Evolutionary conservation across 495 filamentous ascomycete species (phyloP), one percentile per base, ranked within the genome.

Genomic region (Parachaetomium inaequale): DNA sequence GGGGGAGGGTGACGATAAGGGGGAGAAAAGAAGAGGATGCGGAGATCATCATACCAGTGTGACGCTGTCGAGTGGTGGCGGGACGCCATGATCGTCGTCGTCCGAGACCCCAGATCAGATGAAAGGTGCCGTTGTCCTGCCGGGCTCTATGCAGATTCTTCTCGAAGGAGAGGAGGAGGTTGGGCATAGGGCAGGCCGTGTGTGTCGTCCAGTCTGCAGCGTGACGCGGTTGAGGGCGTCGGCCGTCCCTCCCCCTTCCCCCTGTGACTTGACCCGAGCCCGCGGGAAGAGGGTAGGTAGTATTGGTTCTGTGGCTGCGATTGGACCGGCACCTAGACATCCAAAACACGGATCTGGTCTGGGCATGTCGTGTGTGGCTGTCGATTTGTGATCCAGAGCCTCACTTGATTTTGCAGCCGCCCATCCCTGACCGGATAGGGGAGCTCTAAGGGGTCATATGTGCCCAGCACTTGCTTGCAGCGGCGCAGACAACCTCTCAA

Each of bases 281-380:
- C 38, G 25, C 52, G 62, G 70, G 59, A 66, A 42, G 64, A 63
- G 59, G 53, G 65, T 50, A 51, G 51, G n/a, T n/a, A n/a, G n/a
- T n/a, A n/a, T n/a, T n/a, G n/a, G n/a, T 25, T 64, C 2, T 55
- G 34, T 43, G 45, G 38, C 19, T 31, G 58, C 36, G 57, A 70
- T 65, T 66, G 66, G 70, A 38, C 58, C 59, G 66, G 68, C 60
- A 65, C 58, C 17, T 62, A 31, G 55, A n/a, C 40, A 70, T 66
- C 66, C 64, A 70, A 72, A 70, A 72, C 70, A 63, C 70, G 68
- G 64, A 69, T 69, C 55, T 63, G 64, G 63, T 69, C 68, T 70
- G 64, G 64, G 55, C 64, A 59, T 63, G 64, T 61, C 64, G 68
- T 64, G 66, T 60, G 57, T 64, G 49, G 36, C 51, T 59, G 38